Evolutionary conservation across 129 eudicot genomes (phyloP).

Genomic region (Arctium minus): DNA sequence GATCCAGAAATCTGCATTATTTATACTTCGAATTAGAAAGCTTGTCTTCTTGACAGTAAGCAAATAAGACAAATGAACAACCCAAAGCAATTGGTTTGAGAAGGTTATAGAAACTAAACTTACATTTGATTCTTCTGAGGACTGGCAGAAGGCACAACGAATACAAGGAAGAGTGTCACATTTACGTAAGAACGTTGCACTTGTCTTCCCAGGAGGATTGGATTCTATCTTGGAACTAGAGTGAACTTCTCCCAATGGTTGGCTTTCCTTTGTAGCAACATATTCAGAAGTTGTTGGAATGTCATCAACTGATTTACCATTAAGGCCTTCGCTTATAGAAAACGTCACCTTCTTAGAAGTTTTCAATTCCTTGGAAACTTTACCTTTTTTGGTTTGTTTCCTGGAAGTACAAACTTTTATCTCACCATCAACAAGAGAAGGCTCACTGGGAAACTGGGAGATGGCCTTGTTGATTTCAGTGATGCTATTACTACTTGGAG

Average conservation of each 20-base stretch:
- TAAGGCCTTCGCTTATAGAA: conserved; percentile 14
- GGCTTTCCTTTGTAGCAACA: conserved; percentile 16
- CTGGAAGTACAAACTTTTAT: conserved; percentile 14
- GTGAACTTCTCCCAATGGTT: conserved; percentile 16
- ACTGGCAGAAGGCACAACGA: conserved; percentile 76
- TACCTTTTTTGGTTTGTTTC: background rate
- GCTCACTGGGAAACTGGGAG: conserved; percentile 5
- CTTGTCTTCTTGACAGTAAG: background rate
- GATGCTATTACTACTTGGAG: background rate
- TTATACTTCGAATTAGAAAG: background rate
- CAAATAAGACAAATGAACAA: background rate
- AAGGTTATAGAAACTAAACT: background rate
- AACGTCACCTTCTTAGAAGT: conserved; percentile 33
- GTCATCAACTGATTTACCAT: conserved; percentile 12
- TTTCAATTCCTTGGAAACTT: conserved; percentile 2
- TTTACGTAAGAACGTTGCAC: conserved; percentile 32
- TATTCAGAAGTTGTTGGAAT: conserved; percentile 5
- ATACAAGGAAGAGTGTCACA: conserved; percentile 28
- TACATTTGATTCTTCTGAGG: conserved; percentile 69
- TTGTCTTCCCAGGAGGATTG: conserved; percentile 9
- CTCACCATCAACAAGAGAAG: conserved; percentile 7
- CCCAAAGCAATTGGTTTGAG: background rate
- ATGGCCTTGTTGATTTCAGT: conserved; percentile 5
- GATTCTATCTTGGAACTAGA: background rate
- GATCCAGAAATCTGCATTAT: conserved; percentile 64